These are phyloP conservation scores for Pisolithus tinctorius DNA, from an alignment of 768 basidiomycete species.

Conservation along the genomic window DNA sequence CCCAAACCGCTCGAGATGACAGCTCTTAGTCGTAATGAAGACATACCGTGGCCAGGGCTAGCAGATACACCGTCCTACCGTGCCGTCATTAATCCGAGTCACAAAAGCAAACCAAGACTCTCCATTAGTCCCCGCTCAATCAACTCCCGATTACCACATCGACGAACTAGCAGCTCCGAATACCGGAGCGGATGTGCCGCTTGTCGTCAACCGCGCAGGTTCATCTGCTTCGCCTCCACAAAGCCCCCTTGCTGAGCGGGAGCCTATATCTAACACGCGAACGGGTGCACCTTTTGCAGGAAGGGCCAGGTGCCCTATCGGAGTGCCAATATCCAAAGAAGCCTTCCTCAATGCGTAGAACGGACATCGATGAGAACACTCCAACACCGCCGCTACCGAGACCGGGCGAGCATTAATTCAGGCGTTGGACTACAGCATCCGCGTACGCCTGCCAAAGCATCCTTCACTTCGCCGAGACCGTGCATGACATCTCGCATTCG, in stretches of 20 bases:
- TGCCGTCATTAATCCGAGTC: neutral
- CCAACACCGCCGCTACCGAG: constrained; percentile 4
- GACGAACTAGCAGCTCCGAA: constrained; percentile 8
- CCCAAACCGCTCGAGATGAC: too few relatives aligned
- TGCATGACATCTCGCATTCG: neutral
- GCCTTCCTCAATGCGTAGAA: neutral
- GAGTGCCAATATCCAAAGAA: constrained; percentile 2
- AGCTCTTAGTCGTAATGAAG: neutral
- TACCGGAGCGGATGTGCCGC: constrained; percentile 25
- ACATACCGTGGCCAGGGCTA: neutral
- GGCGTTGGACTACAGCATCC: constrained; percentile 9
- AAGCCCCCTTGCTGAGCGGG: constrained; percentile 3
- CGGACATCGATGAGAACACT: constrained; percentile 15
- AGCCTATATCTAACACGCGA: neutral
- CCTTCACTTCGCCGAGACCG: constrained; percentile 6
- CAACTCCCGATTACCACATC: constrained; percentile 6
- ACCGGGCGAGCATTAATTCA: neutral
- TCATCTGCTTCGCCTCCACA: constrained; percentile 9
- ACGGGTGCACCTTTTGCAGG: neutral
- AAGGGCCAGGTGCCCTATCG: neutral
- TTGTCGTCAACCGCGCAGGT: constrained; percentile 17
- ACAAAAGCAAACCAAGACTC: neutral
- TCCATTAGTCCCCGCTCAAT: constrained; percentile 9
- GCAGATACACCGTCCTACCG: neutral
- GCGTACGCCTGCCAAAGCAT: constrained; percentile 8